A percentile compares a stretch with the other conserved stretches of the same genome.
Evolutionary conservation across 2,329 filamentous ascomycete species (phyloP).

Genomic region (Alternaria panax): DNA sequence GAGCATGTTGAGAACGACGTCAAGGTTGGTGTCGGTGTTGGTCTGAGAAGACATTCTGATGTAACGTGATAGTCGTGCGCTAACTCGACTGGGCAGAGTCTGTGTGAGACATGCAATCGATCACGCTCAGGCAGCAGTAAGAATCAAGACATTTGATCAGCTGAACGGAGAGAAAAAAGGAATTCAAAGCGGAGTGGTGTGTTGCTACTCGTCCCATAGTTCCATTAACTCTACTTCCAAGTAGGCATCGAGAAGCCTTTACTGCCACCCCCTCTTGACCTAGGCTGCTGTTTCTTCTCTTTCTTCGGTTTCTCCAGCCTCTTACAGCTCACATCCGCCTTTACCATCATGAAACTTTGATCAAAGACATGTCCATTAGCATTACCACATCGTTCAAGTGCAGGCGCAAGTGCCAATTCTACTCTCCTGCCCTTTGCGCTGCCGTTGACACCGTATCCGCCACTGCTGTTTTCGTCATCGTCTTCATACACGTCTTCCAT

Average conservation of each 20-base stretch:
- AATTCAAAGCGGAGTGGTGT: neutral
- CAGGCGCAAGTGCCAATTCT: constrained; percentile 47
- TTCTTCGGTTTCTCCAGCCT: constrained; percentile 30
- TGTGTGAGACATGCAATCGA: neutral
- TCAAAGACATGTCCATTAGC: constrained; percentile 50
- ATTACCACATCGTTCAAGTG: constrained; percentile 49
- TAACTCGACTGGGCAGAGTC: neutral
- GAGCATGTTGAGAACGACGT: neutral
- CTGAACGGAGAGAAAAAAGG: neutral
- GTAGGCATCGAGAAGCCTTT: constrained; percentile 11
- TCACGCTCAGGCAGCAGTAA: neutral
- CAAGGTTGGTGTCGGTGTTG: too few relatives aligned
- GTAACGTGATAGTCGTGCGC: neutral
- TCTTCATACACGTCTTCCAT: constrained; percentile 49
- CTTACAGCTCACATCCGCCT: constrained; percentile 49
- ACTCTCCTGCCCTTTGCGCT: constrained; percentile 34
- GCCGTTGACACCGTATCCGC: constrained; percentile 19
- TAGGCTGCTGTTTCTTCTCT: constrained; percentile 23
- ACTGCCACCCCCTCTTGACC: constrained; percentile 18
- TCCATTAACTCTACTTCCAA: constrained; percentile 19
- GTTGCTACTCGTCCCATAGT: neutral
- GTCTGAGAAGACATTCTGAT: neutral
- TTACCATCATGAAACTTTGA: constrained; percentile 48
- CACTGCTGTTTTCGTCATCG: constrained; percentile 23
- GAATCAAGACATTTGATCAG: neutral